Evolutionary conservation across 441 rosid genomes (phyloP), one percentile per base, ranked within the genome.

Genomic region (Iberis amara): DNA sequence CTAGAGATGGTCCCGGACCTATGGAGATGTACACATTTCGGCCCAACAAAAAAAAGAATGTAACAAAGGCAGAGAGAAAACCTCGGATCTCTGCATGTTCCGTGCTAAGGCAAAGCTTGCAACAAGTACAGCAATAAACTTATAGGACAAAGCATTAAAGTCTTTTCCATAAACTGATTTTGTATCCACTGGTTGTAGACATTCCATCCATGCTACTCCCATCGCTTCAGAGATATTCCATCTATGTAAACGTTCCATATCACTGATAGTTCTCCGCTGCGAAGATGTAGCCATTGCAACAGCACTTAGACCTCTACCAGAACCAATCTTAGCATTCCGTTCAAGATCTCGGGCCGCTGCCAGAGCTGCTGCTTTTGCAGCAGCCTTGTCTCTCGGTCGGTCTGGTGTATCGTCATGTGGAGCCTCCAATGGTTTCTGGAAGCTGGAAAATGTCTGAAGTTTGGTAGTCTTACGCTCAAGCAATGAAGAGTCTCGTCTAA

Each of bases 61-160:
- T 68, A 54, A 13, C 2, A 42, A 23, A 39, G 69, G 60, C 41
- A 59, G 23, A 55, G 55, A 57, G 33, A 72, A 33, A 71, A 90
- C 97, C 97, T 87, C 98, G 31, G 79, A 82, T 59, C 96, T 81
- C 71, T 87, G 96, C 79, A 90, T 76, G 66, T 85, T 90, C 75
- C 98, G 84, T 59, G 98, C 96, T 44, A 87, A 80, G 57, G 98
- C 98, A 78, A 90, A 90, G 74, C 98, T 90, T 64, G 96, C 92
- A 71, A 90, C 96, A 71, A 90, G 90, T 58, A 85, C 83, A 14
- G 92, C 98, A 43, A 90, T 75, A 67, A 79, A 87, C 65, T 90
- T 90, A 55, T 90, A 90, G 32, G 96, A 87, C 44, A 87, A 54
- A 65, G 95, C 96, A 72, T 87, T 90, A 51, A 90, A 85, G 73